These are phyloP conservation scores for Penicillium cinerascens DNA, from an alignment of 495 filamentous ascomycete species.

Conservation along the genomic window DNA sequence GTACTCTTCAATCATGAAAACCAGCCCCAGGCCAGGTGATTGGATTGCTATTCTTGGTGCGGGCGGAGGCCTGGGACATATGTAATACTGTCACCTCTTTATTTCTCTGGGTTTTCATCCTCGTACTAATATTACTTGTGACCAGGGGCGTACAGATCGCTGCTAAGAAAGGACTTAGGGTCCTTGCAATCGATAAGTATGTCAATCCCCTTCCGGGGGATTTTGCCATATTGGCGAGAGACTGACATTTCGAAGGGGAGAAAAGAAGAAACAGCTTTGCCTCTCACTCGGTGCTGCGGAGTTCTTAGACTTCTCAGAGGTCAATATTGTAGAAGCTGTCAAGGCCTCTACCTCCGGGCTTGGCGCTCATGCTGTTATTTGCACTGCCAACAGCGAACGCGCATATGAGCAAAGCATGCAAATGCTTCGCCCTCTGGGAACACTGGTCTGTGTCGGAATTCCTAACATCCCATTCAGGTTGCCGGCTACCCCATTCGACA, in stretches of 20 bases:
- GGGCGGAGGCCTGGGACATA: conserved; percentile 44
- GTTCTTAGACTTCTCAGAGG: conserved; percentile 39
- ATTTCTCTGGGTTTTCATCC: not conserved
- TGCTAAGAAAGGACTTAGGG: conserved; percentile 36
- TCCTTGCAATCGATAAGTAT: conserved; percentile 45
- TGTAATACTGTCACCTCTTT: conserved; percentile 18
- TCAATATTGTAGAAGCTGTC: conserved; percentile 35
- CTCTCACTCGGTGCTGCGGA: conserved; percentile 35
- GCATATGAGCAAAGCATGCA: conserved; percentile 42
- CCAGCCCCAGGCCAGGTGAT: conserved; percentile 37
- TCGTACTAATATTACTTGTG: not conserved
- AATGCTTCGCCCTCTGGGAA: conserved; percentile 38
- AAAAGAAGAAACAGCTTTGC: conserved; percentile 40
- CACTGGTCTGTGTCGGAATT: conserved; percentile 44
- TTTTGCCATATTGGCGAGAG: not conserved
- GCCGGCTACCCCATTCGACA: conserved; percentile 42
- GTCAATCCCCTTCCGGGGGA: no score
- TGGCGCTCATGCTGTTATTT: conserved; percentile 46
- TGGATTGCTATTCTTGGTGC: conserved; percentile 43
- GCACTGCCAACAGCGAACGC: conserved; percentile 36
- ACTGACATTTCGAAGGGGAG: conserved; percentile 22
- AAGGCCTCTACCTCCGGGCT: conserved; percentile 31
- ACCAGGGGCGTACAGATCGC: conserved; percentile 44
- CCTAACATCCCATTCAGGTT: conserved; percentile 35
- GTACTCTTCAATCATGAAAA: conserved; percentile 48